These are phyloP conservation scores for Phlegmacium glaucopus DNA, from an alignment of 768 basidiomycete genomes.

Conservation along the genomic window DNA sequence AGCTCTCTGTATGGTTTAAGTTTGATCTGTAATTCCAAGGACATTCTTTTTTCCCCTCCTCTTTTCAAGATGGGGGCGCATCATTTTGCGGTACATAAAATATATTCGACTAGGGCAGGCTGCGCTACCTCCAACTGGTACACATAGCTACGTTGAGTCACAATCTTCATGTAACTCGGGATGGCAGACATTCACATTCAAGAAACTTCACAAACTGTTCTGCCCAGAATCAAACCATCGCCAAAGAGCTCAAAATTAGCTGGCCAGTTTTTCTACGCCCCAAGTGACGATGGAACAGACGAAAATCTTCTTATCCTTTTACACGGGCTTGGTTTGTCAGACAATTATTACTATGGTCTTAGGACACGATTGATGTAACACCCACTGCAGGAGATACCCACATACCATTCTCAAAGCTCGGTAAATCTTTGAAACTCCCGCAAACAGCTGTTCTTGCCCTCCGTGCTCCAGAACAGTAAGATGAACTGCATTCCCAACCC, in stretches of 20 bases:
- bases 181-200: constrained; percentile 34
- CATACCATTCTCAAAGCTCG: constrained; percentile 72
- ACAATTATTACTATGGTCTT: background rate
- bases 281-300: constrained; percentile 82
- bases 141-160: no score
- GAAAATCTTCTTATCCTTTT: constrained; percentile 82
- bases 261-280: constrained; percentile 60
- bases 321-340: constrained; percentile 74
- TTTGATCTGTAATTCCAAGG: constrained; percentile 25
- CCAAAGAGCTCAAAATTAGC: constrained; percentile 41
- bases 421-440: constrained; percentile 72
- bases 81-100: no score
- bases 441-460: constrained; percentile 85
- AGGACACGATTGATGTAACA: background rate
- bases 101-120: no score
- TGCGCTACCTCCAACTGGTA: no score
- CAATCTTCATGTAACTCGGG: no score
- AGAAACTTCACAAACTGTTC: constrained; percentile 18
- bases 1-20: constrained; percentile 34
- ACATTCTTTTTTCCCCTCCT: no score
- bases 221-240: constrained; percentile 42
- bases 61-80: no score
- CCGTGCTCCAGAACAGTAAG: constrained; percentile 72
- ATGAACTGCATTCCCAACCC: constrained; percentile 16
- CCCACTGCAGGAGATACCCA: constrained; percentile 72